Evolutionary conservation across 139 green algal genomes (phyloP).

Genomic region (Tetradesmus obliquus): DNA sequence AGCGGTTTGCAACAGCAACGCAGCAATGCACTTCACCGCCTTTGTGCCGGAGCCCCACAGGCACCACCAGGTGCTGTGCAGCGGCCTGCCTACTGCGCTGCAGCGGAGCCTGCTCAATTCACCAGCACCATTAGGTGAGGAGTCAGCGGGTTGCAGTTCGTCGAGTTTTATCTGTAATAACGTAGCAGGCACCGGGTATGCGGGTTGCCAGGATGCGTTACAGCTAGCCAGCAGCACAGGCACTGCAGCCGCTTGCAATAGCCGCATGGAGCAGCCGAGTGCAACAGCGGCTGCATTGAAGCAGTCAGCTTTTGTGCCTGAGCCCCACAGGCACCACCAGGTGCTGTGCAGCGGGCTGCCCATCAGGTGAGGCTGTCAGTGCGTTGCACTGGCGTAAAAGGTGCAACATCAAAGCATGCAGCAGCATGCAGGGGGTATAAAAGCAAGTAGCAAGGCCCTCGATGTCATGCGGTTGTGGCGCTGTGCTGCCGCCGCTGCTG

Average conservation of each 20-base stretch:
- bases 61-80: not conserved
- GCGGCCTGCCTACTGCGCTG: slow-evolving; percentile 63
- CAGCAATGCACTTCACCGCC: slow-evolving; percentile 52
- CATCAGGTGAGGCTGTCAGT: too few species aligned
- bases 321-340: not conserved
- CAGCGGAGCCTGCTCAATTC: slow-evolving; percentile 18
- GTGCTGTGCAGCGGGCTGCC: slow-evolving; percentile 48
- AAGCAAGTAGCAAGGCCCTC: not conserved
- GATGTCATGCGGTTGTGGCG: too few species aligned
- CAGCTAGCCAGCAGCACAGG: slow-evolving; percentile 61
- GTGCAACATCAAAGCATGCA: too few species aligned
- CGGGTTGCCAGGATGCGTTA: slow-evolving; percentile 51
- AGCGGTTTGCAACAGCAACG: slow-evolving; percentile 73
- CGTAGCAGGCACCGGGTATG: not conserved
- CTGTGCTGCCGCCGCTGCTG: not conserved
- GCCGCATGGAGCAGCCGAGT: slow-evolving; percentile 61
- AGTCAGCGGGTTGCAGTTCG: not conserved
- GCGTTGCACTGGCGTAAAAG: too few species aligned
- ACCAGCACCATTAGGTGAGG: slow-evolving; percentile 72
- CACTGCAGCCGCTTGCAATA: too few species aligned
- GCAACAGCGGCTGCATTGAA: slow-evolving; percentile 59
- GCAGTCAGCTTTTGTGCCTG: slow-evolving; percentile 53
- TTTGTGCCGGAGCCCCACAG: slow-evolving; percentile 33
- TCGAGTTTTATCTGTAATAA: too few species aligned
- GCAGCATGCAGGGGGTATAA: not conserved